Evolutionary conservation across 169 alveolate genomes (phyloP).

Genomic region (Eimeria nieschulzi): DNA sequence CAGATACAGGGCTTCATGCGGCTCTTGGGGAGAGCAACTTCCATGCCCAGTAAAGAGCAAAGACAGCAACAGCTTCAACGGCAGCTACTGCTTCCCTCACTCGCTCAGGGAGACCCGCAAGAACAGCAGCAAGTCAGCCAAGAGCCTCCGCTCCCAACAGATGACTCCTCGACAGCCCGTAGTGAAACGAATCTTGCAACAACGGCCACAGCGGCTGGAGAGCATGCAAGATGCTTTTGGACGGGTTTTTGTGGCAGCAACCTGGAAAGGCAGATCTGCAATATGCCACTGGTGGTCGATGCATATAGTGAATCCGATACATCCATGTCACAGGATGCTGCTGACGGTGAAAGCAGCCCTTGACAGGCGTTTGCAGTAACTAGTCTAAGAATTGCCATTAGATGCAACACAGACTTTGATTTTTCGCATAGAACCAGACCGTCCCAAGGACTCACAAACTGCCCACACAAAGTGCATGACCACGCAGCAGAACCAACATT

Average conservation of each 20-base stretch:
- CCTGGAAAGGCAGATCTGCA: slow-evolving; percentile 2
- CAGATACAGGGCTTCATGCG: slow-evolving; percentile 46
- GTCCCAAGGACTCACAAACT: no score
- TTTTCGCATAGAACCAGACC: no score
- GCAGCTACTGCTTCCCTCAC: not conserved
- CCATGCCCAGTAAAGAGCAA: not conserved
- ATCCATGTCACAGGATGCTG: not conserved
- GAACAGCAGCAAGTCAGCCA: slow-evolving; percentile 22
- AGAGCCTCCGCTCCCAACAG: not conserved
- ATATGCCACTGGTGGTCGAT: slow-evolving; percentile 8
- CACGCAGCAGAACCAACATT: no score
- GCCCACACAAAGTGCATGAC: no score
- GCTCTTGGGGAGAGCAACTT: not conserved
- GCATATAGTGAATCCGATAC: not conserved
- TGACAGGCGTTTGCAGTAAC: not conserved
- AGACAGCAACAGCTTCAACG: not conserved
- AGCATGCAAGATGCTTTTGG: slow-evolving; percentile 33
- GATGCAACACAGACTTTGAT: no score
- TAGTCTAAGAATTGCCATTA: not conserved
- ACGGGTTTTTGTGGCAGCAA: slow-evolving; percentile 20
- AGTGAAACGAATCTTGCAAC: slow-evolving; percentile 30
- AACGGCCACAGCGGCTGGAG: slow-evolving; percentile 9
- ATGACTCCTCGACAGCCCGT: slow-evolving; percentile 44
- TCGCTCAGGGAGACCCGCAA: slow-evolving; percentile 13
- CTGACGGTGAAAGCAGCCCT: slow-evolving; percentile 27